Base-by-base conservation (phyloP, 139 green algal genomes). In the Choricystis sp. region DNA sequence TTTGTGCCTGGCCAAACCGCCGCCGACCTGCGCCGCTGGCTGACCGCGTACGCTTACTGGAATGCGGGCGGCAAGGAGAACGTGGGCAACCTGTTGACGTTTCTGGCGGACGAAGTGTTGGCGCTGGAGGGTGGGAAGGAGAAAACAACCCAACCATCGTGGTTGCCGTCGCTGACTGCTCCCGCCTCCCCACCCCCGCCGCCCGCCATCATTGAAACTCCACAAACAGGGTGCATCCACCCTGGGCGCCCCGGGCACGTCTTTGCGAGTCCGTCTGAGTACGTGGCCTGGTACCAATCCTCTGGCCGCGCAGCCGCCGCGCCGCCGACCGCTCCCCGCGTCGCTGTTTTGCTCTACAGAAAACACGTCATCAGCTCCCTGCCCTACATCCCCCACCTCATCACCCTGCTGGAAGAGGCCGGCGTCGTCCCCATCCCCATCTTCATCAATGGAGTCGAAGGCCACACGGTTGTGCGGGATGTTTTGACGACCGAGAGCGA, bases 341-440 rank as follows among this genome's bases (percentile, higher is more conserved):
- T 95, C 31, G 92, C 75, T 2, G 72, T 97, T 55, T 80, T 98
- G 69, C 79, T 99, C 65, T 99, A 98, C 79, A 80, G 93, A 67
- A 99, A 99, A 78, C 93, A 99, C 72, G 93, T 98, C 59, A 94
- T 98, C 63, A 98, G 91, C 2, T 69, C 79, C 4, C 83, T 89
- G 66, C 66, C 71, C 20, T 95, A 97, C 80, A 86, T 97, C 57
- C 29, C 56, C 3, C 74, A 92, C 68, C 68, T 93, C 22, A 75
- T 88, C 0, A 30, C 61, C 9, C 69, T 60, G 24, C 71, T 89
- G 71, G 83, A 91, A 72, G 63, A 59, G 58, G 67, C 84, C 61
- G 85, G 85, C 1, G 30, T 92, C 24, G 57, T 81, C 19, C 85
- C 72, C n/a, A 22, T 95, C 19, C 86, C 88, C 29, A 81, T 95